Percentiles rank a stretch among this genome's conserved stretches.
Evolutionary conservation across 192 early-diverging fungal genomes (phyloP).

Genomic region (Podila epigama): DNA sequence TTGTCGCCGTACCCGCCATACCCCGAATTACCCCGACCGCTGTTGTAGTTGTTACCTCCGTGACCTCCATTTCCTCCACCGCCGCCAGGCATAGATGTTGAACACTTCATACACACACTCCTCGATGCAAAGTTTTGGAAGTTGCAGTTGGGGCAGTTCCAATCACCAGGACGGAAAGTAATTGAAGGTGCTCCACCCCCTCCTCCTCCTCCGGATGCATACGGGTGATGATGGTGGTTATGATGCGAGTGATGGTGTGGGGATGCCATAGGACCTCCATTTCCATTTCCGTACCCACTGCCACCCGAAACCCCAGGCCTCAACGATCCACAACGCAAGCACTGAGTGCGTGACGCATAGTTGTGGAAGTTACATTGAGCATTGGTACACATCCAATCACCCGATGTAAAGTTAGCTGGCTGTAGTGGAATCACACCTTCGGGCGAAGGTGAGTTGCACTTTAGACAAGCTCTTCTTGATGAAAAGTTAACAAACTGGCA

Average conservation of each 20-base stretch:
- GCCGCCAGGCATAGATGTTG: constrained; percentile 40
- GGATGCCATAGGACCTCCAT: constrained; percentile 29
- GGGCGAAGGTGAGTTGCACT: constrained; percentile 62
- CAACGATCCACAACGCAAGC: constrained; percentile 56
- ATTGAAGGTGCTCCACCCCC: constrained; percentile 27
- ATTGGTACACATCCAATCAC: constrained; percentile 71
- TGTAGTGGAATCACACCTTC: constrained; percentile 41
- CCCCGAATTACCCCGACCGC: constrained; percentile 13
- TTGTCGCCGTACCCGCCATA: constrained; percentile 31
- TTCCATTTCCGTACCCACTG: constrained; percentile 10
- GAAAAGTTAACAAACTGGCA: constrained; percentile 81
- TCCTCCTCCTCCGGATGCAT: constrained; percentile 33
- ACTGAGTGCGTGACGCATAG: constrained; percentile 67
- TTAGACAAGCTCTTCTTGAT: constrained; percentile 66
- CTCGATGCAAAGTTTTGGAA: constrained; percentile 86
- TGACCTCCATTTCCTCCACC: constrained; percentile 29
- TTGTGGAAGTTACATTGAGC: constrained; percentile 67
- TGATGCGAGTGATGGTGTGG: constrained; percentile 40
- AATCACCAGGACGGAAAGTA: constrained; percentile 71
- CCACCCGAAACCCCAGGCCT: constrained; percentile 47
- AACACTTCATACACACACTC: constrained; percentile 69
- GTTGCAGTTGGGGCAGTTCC: constrained; percentile 77
- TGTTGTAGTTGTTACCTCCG: constrained; percentile 4
- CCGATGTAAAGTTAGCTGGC: constrained; percentile 59
- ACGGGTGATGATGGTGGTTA: constrained; percentile 33